Percentiles rank a stretch among this genome's conserved stretches.
Conservation (phyloP, 345 rosid species). For the Litchi chinensis region DNA sequence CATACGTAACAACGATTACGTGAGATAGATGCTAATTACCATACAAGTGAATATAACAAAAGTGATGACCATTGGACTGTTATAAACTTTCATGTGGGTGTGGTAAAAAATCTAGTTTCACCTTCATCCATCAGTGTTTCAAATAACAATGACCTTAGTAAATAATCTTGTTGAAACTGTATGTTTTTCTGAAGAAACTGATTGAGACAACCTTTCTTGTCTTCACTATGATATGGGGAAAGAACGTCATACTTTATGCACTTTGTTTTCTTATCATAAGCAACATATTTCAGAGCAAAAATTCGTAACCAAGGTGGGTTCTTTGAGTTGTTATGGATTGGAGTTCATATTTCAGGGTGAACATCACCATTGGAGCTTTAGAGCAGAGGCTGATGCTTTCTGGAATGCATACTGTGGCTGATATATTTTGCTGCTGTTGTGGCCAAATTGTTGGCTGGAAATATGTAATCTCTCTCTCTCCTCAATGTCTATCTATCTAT, state of each 20-base stretch:
- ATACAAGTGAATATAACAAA: too few relatives aligned
- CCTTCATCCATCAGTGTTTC: neutral
- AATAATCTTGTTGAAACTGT: neutral
- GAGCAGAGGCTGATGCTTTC: conserved; percentile 86
- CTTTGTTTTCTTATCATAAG: neutral
- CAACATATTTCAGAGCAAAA: neutral
- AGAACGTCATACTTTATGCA: neutral
- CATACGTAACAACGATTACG: too few relatives aligned
- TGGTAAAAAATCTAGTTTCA: neutral
- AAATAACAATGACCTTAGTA: neutral
- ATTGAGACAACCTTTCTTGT: neutral
- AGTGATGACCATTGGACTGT: too few relatives aligned
- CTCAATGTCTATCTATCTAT: neutral
- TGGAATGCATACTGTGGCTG: conserved; percentile 83
- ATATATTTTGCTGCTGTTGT: conserved; percentile 85
- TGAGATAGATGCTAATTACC: neutral
- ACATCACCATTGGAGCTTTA: conserved; percentile 56
- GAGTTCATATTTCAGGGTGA: conserved; percentile 58
- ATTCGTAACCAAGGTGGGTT: neutral
- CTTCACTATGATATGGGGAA: neutral
- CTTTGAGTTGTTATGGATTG: neutral
- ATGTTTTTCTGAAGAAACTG: neutral
- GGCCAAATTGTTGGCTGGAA: conserved; percentile 95
- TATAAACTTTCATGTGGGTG: too few relatives aligned
- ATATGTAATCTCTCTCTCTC: conserved; percentile 54